phyloP scores from a whole-genome alignment of 2,329 filamentous ascomycete species.

The Arachnopeziza araneosa region DNA sequence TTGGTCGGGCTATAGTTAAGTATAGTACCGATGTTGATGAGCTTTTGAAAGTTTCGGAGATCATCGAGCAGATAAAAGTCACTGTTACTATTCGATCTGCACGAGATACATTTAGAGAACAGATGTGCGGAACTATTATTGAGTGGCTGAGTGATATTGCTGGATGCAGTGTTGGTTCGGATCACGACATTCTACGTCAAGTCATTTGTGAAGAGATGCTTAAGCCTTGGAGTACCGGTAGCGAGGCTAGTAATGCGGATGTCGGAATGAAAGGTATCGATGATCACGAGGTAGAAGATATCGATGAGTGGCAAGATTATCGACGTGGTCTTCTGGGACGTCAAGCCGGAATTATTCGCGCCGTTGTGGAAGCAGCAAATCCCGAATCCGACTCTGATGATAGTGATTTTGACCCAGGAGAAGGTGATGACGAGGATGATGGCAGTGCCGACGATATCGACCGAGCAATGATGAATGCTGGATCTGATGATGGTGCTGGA shows the following conservation, averaged over 20 bases:
- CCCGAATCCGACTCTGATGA: conserved; percentile 21
- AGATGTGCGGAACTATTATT: conserved; percentile 97
- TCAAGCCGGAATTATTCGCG: conserved; percentile 17
- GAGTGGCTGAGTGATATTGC: conserved; percentile 94
- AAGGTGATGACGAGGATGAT: conserved; percentile 31
- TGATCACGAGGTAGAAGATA: conserved; percentile 65
- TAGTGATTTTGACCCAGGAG: conserved; percentile 7
- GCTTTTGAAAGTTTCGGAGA: conserved; percentile 71
- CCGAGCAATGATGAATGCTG: conserved; percentile 16
- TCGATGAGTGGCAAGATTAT: conserved; percentile 31
- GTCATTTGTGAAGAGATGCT: conserved; percentile 90
- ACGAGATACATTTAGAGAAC: conserved; percentile 90
- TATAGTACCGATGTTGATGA: conserved; percentile 66
- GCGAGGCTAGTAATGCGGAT: conserved; percentile 70
- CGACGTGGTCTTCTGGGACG: conserved; percentile 16
- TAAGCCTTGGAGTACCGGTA: conserved; percentile 80
- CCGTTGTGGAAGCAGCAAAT: conserved; percentile 11
- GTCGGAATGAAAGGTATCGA: conserved; percentile 76
- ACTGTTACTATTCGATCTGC: conserved; percentile 92
- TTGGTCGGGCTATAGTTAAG: conserved; percentile 80
- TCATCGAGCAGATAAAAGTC: conserved; percentile 92
- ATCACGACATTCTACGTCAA: conserved; percentile 71
- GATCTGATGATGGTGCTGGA: conserved; percentile 30
- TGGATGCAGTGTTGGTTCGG: conserved; percentile 76
- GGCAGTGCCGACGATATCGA: conserved; percentile 55